Evolutionary conservation across 768 basidiomycete genomes (phyloP), one percentile per base, ranked within the genome.

Genomic region (Podaxis sp.): DNA sequence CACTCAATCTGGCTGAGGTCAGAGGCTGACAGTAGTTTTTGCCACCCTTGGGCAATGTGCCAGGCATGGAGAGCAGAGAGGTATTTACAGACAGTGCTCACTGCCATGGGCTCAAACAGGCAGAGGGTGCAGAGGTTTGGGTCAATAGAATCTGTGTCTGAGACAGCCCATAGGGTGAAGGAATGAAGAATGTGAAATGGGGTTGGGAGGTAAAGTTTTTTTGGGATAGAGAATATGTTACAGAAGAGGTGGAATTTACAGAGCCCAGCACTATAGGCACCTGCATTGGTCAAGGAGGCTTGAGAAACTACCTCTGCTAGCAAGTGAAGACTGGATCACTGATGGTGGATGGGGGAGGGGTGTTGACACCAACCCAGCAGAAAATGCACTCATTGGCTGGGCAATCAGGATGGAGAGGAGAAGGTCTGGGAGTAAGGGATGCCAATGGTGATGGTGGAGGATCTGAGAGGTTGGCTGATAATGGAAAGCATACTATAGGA

Each of bases 31-130:
- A 77, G 1, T 66, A 65, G 1, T 26, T 26, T 4, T 4, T 70
- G 73, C 78, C 77, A 80, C 0, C 75, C 77, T 59, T 79, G 78
- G 0, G 68, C 73, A 2, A 77, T 55, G 55, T 78, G 77, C 77
- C 78, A 79, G 0, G 77, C 78, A 2, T 72, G 60, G 1, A 80
- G 64, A 0, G 69, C 77, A 2, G 75, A 63, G 7, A 80, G 70
- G 63, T 80, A 80, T 56, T 78, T 80, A 8, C 56, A 33, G 0
- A 67, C 71, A 0, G 66, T 67, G 0, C 51, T 20, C 0, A 71
- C 66, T 0, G 74, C 67, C 0, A 79, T 67, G 1, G 76, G 69
- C 63, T 78, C 77, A 26, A 77, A 75, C 0, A 65, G 67, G 0
- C 64, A 66, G 1, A 48, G 64, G 2, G 38, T 60, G 1, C 40